Conservation (phyloP, 1,139 yeast species). For the Saccharomycopsis hybrid region DNA sequence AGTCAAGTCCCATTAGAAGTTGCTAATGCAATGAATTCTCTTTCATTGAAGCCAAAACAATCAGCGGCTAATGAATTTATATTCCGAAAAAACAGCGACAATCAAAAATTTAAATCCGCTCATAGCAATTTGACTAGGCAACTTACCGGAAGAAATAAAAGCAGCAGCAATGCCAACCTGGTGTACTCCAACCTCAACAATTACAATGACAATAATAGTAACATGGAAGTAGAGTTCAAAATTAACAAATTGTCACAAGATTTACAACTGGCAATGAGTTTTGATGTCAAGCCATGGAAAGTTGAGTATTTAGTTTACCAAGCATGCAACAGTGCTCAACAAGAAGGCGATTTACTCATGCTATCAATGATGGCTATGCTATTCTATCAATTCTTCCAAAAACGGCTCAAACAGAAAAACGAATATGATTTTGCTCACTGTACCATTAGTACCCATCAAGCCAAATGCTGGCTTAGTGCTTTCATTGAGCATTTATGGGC, state of each 20-base stretch:
- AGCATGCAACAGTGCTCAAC: slow-evolving; percentile 15
- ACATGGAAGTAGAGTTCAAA: not conserved
- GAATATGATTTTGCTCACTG: slow-evolving; percentile 12
- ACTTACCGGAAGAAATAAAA: not conserved
- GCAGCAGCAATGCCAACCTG: not conserved
- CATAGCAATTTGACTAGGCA: slow-evolving; percentile 10
- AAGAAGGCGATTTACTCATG: slow-evolving; percentile 16
- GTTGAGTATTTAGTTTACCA: slow-evolving; percentile 13
- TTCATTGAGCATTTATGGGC: slow-evolving; percentile 55
- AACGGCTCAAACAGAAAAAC: not conserved
- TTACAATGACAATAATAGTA: no score
- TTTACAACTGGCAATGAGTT: not conserved
- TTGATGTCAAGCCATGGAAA: slow-evolving; percentile 18
- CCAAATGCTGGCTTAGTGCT: slow-evolving; percentile 46
- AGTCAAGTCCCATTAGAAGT: not conserved
- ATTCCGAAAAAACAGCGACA: slow-evolving; percentile 3
- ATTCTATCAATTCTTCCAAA: slow-evolving; percentile 18
- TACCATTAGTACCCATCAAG: slow-evolving; percentile 14
- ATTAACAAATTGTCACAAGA: not conserved
- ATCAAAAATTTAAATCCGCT: not conserved
- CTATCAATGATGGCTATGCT: slow-evolving; percentile 13
- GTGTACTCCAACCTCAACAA: not conserved
- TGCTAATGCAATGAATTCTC: not conserved
- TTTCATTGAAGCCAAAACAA: not conserved
- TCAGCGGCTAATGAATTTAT: not conserved